A percentile compares a stretch with the other conserved stretches of the same genome.
phyloP scores from a whole-genome alignment of 805 yeast genomes.

The Phaffomyces thermotolerans region DNA sequence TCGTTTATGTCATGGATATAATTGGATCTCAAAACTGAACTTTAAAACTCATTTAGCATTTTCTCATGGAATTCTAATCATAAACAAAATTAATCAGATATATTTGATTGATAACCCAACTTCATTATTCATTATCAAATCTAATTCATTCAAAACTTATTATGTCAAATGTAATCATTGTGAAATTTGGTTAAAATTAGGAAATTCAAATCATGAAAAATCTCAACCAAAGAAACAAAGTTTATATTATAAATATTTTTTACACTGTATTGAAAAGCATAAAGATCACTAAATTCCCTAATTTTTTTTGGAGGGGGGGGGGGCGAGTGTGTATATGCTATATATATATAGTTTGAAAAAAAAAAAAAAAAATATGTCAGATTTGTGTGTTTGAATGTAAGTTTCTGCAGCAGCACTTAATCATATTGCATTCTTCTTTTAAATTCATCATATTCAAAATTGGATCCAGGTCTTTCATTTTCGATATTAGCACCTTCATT shows the following conservation, averaged over 20 bases:
- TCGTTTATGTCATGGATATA: constrained; percentile 22
- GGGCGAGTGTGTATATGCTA: too few species aligned
- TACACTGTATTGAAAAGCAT: constrained; percentile 16
- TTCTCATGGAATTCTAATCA: constrained; percentile 19
- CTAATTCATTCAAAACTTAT: constrained; percentile 4
- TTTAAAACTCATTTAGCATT: constrained; percentile 17
- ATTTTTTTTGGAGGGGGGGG: too few species aligned
- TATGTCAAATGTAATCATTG: constrained; percentile 18
- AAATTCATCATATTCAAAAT: constrained; percentile 19
- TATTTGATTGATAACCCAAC: constrained; percentile 14
- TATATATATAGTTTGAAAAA: too few species aligned
- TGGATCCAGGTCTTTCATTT: background rate
- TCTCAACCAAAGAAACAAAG: constrained; percentile 9
- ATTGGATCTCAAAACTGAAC: constrained; percentile 15
- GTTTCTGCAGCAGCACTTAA: background rate
- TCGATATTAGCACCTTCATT: background rate
- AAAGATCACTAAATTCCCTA: constrained; percentile 1
- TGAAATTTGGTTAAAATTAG: constrained; percentile 17
- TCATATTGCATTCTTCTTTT: constrained; percentile 20
- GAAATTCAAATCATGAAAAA: constrained; percentile 3
- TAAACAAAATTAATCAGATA: constrained; percentile 1
- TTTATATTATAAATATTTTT: constrained; percentile 18
- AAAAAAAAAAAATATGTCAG: too few species aligned
- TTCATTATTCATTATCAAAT: constrained; percentile 8
- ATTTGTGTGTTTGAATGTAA: background rate